Base-by-base conservation (phyloP, 305 asterid species). In the Fraxinus sp. region DNA sequence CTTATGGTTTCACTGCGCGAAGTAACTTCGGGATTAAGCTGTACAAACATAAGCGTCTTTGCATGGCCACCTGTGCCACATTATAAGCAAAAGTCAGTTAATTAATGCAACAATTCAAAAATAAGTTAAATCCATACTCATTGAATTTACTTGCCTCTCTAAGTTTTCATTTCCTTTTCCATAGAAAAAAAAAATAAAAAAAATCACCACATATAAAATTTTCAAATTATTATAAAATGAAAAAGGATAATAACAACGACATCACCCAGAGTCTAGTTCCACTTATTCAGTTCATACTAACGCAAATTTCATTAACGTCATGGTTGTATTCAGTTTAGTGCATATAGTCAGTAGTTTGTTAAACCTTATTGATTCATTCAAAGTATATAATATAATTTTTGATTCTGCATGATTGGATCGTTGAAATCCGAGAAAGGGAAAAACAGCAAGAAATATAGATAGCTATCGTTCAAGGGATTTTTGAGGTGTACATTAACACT, bases 31-130 rank as follows among this genome's bases (percentile, higher is more conserved):
- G 98, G 97, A 90, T 92, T 93, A 46, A 93, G 92, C 91, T 93
- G 98, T 84, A 93, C 97, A 73, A 93, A 92, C 97, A 93, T 93
- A 28, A 93, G 94, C 16, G 97, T 93, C 90, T 93, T 93, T 5
- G 98, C 98, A 8, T 91, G 92, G 5, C 98, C 98, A 72, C 76
- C 76, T 71, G 22, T 22, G 62, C 22, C 57, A 28, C 80, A 75
- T 44, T 44, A 44, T 57, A 79, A 22, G 28, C 8, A 68, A 13
- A 37, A 74, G 33, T 37, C 64, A 30, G 33, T 39, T 26, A 3
- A 68, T 37, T 22, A 72, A 24, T 46, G 24, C 46, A 10, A 64
- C 33, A 64, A 64, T 24, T n/a, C n/a, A 26, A 26, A 64, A 64
- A 10, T 22, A 62, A 22, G 28, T 22, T 62, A 22, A 62, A 62